Conservation (phyloP, 1,284 basidiomycete genomes). For the Entoloma clypeatum region DNA sequence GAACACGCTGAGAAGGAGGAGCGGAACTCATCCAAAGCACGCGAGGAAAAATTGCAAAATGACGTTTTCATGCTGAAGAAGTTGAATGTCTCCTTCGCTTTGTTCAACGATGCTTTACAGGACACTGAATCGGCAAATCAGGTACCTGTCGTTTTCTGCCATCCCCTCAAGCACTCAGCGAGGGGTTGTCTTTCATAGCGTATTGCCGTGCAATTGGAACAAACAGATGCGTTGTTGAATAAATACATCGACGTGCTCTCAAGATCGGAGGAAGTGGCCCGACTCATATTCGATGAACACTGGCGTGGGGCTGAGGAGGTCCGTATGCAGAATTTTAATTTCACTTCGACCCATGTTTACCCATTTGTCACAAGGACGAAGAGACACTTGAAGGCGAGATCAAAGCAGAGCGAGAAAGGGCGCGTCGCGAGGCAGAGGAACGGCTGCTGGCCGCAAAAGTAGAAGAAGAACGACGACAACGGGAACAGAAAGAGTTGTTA, state of each 20-base stretch:
- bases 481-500: conserved; percentile 42
- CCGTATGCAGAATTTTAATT: conserved; percentile 24
- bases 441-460: conserved; percentile 41
- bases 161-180: neutral
- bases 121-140: conserved; percentile 62
- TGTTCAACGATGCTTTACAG: conserved; percentile 61
- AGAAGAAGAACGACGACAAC: conserved; percentile 46
- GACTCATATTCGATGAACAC: conserved; percentile 67
- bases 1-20: conserved; percentile 17
- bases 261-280: conserved; percentile 61
- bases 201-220: conserved; percentile 57
- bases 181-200: conserved; percentile 37
- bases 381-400: conserved; percentile 47
- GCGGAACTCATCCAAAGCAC: conserved; percentile 36
- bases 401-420: conserved; percentile 42
- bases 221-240: conserved; percentile 68
- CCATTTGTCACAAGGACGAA: conserved; percentile 50
- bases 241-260: conserved; percentile 69
- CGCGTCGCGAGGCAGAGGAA: conserved; percentile 48
- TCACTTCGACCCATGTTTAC: conserved; percentile 5
- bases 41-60: conserved; percentile 69
- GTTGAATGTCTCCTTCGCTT: conserved; percentile 62
- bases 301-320: conserved; percentile 71
- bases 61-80: conserved; percentile 70
- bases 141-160: conserved; percentile 34